Conservation (phyloP, 2,329 filamentous ascomycete genomes). For the Ophidiomyces ophidiicola region DNA sequence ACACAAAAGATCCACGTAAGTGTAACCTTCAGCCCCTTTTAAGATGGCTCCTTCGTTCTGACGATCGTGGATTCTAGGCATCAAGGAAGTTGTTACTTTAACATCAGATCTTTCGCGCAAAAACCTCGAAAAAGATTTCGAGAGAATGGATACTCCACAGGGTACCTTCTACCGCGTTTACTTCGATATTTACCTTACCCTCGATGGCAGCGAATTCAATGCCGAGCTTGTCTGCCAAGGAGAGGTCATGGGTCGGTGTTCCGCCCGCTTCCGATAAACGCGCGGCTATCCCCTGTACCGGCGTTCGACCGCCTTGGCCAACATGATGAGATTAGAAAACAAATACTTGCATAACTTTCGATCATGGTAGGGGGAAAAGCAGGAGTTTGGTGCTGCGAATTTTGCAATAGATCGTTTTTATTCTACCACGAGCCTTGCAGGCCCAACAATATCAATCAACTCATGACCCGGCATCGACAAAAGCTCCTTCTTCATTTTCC, state of each 20-base stretch:
- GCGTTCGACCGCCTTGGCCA: neutral
- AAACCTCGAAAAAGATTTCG: slow-evolving; percentile 98
- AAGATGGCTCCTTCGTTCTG: slow-evolving; percentile 1
- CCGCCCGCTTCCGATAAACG: slow-evolving; percentile 63
- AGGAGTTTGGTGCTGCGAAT: slow-evolving; percentile 5
- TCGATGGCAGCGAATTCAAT: slow-evolving; percentile 95
- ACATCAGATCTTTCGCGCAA: slow-evolving; percentile 94
- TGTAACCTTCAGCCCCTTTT: slow-evolving; percentile 22
- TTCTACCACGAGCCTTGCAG: neutral
- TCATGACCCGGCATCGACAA: neutral
- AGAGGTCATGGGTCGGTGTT: slow-evolving; percentile 95
- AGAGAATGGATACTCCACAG: slow-evolving; percentile 97
- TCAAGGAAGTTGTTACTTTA: slow-evolving; percentile 97
- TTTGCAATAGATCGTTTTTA: slow-evolving; percentile 4
- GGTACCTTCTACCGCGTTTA: slow-evolving; percentile 80
- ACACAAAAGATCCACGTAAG: slow-evolving; percentile 98
- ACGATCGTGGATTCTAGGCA: slow-evolving; percentile 47
- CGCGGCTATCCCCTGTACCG: neutral
- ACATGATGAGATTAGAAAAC: neutral
- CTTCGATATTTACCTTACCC: slow-evolving; percentile 67
- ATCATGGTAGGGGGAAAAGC: neutral
- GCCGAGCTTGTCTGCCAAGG: slow-evolving; percentile 98
- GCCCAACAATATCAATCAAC: no score
- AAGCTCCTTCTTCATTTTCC: neutral
- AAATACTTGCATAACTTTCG: slow-evolving; percentile 1